A percentile compares a stretch with the other conserved stretches of the same genome.
These are phyloP conservation scores for Rhodofomes roseus DNA, from an alignment of 1,284 basidiomycete species.

Conservation along the genomic window DNA sequence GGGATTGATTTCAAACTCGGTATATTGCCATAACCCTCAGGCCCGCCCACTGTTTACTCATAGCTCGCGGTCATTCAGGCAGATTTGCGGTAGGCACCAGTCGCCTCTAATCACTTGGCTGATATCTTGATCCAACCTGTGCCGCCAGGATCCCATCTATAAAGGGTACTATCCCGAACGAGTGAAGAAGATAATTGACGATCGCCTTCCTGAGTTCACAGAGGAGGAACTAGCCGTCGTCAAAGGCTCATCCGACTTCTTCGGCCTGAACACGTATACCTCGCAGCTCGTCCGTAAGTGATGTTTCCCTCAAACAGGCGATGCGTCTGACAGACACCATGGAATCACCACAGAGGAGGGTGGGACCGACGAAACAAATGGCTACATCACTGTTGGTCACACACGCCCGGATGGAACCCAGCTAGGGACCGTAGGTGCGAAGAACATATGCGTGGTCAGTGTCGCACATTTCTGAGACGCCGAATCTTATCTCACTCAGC, in stretches of 20 bases:
- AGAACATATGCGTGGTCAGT: slow-evolving; percentile 15
- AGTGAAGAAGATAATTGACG: slow-evolving; percentile 40
- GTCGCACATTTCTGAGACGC: background rate
- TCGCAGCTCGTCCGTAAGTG: slow-evolving; percentile 44
- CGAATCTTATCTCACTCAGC: slow-evolving; percentile 30
- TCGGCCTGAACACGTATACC: slow-evolving; percentile 47
- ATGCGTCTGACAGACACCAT: background rate
- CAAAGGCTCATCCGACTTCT: slow-evolving; percentile 48
- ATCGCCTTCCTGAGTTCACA: slow-evolving; percentile 47
- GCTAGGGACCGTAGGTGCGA: slow-evolving; percentile 60
- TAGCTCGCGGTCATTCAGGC: slow-evolving; percentile 10
- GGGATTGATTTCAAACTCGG: slow-evolving; percentile 38
- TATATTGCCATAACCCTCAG: slow-evolving; percentile 8
- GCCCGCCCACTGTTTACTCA: background rate
- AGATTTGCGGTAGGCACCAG: slow-evolving; percentile 25
- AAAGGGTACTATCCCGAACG: slow-evolving; percentile 45
- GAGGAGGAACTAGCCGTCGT: slow-evolving; percentile 43
- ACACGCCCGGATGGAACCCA: slow-evolving; percentile 44
- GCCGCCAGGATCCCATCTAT: slow-evolving; percentile 44
- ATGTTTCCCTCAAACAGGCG: background rate
- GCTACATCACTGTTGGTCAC: slow-evolving; percentile 37
- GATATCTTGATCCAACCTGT: background rate
- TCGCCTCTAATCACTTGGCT: background rate
- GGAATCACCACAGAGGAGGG: slow-evolving; percentile 27
- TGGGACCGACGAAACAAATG: slow-evolving; percentile 40